Base-by-base conservation (phyloP, 176 grass and related monocot species). In the Olyra latifolia region DNA sequence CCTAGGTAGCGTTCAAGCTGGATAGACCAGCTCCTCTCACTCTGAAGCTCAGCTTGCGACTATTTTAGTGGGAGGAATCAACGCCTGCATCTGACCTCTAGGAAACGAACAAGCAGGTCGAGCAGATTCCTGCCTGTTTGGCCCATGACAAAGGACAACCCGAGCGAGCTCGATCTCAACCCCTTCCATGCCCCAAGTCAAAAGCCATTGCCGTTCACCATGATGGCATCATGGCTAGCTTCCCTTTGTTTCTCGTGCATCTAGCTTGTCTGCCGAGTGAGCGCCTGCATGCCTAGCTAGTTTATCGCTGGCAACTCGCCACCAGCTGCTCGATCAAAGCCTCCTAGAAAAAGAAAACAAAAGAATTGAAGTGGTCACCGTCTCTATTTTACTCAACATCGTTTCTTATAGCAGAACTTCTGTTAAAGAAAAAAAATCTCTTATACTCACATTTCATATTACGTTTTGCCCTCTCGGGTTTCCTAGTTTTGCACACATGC, bases 81-180 rank as follows among this genome's bases (percentile, higher is more conserved):
- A 23, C 44, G 20, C 35, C 57, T 38, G 70, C 38, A 75, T 76
- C 76, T 76, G 71, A 80, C 82, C 77, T 85, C 64, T 11, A 20
- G 87, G 87, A 89, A 85, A 81, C 82, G 5, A 81, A 85, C 87
- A 89, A 77, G 56, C 82, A 75, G 16, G 71, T 47, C 45, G 3
- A 56, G 53, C 77, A 76, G 82, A 81, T 85, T 71, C 87, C 76
- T 80, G 63, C 71, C 24, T 45, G 43, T 66, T 66, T 54, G 71
- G 58, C 60, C 3, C 16, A 39, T 10, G 23, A 43, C 45, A 55
- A 8, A 39, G 13, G 46, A 75, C 85, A 82, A 56, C 43, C 38
- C 56, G 62, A 68, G 24, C 32, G 32, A 35, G 32, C 32, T 35
- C 0, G 5, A 35, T 35, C 20, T 35, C 64, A 44, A 46, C 35